phyloP scores from a whole-genome alignment of 768 basidiomycete genomes.

The Hydnum rufescens region DNA sequence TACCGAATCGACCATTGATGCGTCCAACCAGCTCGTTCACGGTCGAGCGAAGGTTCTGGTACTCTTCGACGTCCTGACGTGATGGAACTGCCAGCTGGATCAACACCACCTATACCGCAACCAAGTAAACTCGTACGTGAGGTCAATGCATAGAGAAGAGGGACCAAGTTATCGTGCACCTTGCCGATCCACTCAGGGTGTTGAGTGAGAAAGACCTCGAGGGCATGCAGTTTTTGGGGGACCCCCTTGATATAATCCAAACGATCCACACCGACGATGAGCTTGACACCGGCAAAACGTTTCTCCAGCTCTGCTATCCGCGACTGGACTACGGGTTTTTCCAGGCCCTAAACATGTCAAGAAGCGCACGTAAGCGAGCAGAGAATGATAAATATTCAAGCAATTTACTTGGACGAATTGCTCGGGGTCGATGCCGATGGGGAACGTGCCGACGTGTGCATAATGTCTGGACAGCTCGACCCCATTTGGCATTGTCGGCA shows the following conservation, averaged over 20 bases:
- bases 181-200: slow-evolving; percentile 99
- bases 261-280: slow-evolving; percentile 96
- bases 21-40: slow-evolving; percentile 97
- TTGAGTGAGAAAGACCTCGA: slow-evolving; percentile 90
- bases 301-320: slow-evolving; percentile 69
- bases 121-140: neutral
- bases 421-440: slow-evolving; percentile 90
- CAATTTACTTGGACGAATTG: slow-evolving; percentile 63
- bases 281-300: slow-evolving; percentile 83
- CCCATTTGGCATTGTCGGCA: slow-evolving; percentile 95
- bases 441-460: slow-evolving; percentile 95
- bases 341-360: slow-evolving; percentile 41
- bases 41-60: slow-evolving; percentile 86
- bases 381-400: neutral
- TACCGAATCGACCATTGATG: slow-evolving; percentile 97
- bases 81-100: slow-evolving; percentile 96
- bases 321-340: slow-evolving; percentile 58
- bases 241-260: slow-evolving; percentile 99
- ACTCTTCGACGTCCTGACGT: slow-evolving; percentile 96
- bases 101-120: slow-evolving; percentile 57
- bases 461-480: slow-evolving; percentile 91
- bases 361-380: neutral
- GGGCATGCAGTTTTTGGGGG: slow-evolving; percentile 90
- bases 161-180: slow-evolving; percentile 22
- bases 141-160: slow-evolving; percentile 3